Base-by-base conservation (phyloP, 305 asterid genomes). In the Fraxinus nigra region DNA sequence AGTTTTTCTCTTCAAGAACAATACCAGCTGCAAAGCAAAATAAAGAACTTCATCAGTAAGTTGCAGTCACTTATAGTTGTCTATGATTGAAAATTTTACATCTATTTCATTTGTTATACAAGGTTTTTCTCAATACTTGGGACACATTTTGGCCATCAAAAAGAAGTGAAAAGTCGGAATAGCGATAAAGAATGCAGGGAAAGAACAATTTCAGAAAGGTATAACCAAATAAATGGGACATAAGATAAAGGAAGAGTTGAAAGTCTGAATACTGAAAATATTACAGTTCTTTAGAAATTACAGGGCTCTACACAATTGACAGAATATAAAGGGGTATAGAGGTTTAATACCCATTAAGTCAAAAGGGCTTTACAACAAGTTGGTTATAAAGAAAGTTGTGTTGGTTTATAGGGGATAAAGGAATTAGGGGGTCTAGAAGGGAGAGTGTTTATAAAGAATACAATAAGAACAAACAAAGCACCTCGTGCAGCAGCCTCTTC, bases 401-500 rank as follows among this genome's bases (percentile, higher is more conserved):
- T 28, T 14, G 75, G 75, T 69, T 14, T 30, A 14, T 14, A 4
- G 20, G 7, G 18, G 38, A 69, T 28, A 32, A 16, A 14, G 43
- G 24, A 69, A 32, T 14, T 69, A 32, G 18, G 75, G 38, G 38
- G 3, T 69, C 38, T 30, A 0, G 40, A 20, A 30, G 20, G 18
- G 38, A 1, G 38, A 30, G 18, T 9, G 37, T 69, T 32, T 11
- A 69, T 32, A 69, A 69, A 69, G 43, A 69, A 69, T 69, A 20
- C 20, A 69, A 80, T 69, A 59, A 34, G 78, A 85, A 80, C n/a
- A 79, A 72, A 81, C 73, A 84, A 82, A 75, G 67, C 78, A 93
- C 99, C 99, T 90, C 97, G 90, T 70, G 97, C 93, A 77, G 97
- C 98, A 81, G 99, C 98, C 85, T 95, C 98, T 92, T 95, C 99